These are phyloP conservation scores for Moringa oleifera DNA, from an alignment of 345 rosid species.

Conservation along the genomic window DNA sequence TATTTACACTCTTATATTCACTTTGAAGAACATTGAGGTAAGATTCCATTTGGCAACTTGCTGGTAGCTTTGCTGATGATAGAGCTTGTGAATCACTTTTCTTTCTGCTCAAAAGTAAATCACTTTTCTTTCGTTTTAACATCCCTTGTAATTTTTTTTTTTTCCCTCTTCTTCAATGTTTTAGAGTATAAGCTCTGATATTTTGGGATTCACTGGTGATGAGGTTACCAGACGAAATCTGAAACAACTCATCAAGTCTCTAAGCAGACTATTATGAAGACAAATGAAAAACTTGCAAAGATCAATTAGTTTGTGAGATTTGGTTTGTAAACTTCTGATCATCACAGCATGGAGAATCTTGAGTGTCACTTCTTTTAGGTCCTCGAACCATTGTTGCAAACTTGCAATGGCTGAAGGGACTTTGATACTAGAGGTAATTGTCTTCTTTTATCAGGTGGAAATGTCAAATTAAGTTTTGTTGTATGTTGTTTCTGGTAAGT, in stretches of 20 bases:
- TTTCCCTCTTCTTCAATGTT: slow-evolving; percentile 10
- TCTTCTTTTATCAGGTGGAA: slow-evolving; percentile 6
- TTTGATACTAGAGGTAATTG: slow-evolving; percentile 12
- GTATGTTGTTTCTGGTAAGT: too few relatives aligned
- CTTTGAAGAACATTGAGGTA: slow-evolving; percentile 95
- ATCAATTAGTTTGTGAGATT: neutral
- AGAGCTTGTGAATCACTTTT: neutral
- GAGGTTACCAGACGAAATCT: slow-evolving; percentile 82
- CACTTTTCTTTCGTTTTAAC: too few relatives aligned
- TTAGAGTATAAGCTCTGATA: slow-evolving; percentile 94
- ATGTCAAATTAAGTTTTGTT: neutral
- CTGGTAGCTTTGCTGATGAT: neutral
- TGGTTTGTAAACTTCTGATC: slow-evolving; percentile 1
- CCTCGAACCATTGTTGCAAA: neutral
- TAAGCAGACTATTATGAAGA: slow-evolving; percentile 78
- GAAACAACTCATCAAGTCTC: slow-evolving; percentile 89
- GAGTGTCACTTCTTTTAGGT: neutral
- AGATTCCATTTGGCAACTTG: slow-evolving; percentile 8
- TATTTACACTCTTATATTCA: slow-evolving; percentile 72
- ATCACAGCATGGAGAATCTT: neutral
- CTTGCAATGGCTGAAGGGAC: slow-evolving; percentile 5
- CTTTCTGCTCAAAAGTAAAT: neutral
- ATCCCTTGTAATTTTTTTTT: neutral
- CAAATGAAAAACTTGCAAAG: neutral
- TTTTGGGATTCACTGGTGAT: slow-evolving; percentile 97